phyloP scores from a whole-genome alignment of 257 asterid genomes.

The Prunella vulgaris region DNA sequence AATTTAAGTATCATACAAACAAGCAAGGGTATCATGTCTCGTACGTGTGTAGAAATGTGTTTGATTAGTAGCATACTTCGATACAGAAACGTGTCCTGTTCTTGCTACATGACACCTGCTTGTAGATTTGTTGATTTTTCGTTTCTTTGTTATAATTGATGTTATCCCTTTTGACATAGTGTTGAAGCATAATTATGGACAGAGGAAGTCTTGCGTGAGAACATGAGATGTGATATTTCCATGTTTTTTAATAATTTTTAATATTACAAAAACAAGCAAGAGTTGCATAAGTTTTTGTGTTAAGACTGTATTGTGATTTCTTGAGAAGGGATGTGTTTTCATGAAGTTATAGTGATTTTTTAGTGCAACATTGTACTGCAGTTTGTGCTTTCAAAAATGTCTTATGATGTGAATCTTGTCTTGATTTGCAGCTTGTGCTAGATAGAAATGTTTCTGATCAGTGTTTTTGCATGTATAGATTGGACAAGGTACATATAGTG shows the following conservation, averaged over 20 bases:
- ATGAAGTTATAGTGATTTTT: background rate
- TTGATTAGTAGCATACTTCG: no score
- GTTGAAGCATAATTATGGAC: background rate
- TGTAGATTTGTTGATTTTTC: no score
- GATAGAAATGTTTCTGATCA: background rate
- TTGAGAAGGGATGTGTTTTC: background rate
- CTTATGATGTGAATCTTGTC: background rate
- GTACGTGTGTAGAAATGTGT: no score
- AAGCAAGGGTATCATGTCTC: no score
- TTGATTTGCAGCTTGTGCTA: background rate
- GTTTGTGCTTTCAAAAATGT: background rate
- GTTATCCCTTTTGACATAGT: no score
- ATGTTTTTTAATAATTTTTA: background rate
- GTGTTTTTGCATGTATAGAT: constrained; percentile 38
- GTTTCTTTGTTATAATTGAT: no score
- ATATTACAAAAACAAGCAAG: background rate
- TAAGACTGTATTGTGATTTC: background rate
- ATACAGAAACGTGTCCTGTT: no score
- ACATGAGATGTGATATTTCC: background rate
- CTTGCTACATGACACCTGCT: no score
- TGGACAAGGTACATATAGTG: constrained; percentile 97
- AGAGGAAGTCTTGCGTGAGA: background rate
- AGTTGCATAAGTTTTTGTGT: background rate
- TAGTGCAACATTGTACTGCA: no score
- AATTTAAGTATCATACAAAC: no score